Base-by-base conservation (phyloP, 371 early-diverging fungal species). In the Lichtheimia ramosa region DNA sequence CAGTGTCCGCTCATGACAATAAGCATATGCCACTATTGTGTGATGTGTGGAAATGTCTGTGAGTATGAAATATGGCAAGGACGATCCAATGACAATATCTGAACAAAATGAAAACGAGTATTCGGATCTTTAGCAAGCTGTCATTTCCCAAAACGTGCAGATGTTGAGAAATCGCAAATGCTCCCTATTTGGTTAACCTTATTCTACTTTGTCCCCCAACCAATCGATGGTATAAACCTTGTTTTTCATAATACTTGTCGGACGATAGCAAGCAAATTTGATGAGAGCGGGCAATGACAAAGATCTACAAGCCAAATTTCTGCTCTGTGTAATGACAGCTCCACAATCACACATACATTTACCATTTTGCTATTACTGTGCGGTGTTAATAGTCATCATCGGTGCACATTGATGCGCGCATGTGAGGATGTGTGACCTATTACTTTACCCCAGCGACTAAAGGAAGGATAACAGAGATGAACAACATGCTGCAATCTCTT, bases 81-180 rank as follows among this genome's bases (percentile, higher is more conserved):
- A 55, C 55, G 43, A 55, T 55, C 46, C 43, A 55, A 43, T 55
- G 46, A 55, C 42, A 43, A 43, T 43, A 55, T 43, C 23, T 13
- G 55, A 55, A 25, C 24, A 23, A 25, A 41, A 43, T 41, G 21
- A 16, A 20, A 55, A 55, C 55, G 55, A 55, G 14, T 55, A 25
- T 15, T 55, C 42, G 55, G 55, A 55, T 55, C 53, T 23, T 53
- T 27, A 55, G 41, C 40, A 53, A 50, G 40, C 53, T 55, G 55
- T 55, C 55, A 55, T 55, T 43, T 55, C 23, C 55, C 23, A 43
- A 21, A 55, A 43, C 16, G 41, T 46, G n/a, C 46, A 21, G 21
- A 1, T n/a, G 55, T 55, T 55, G 55, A 34, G 41, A 40, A 55
- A 55, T 34, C 55, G 15, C 43, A 55, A 55, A 55, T 55, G 46